Evolutionary conservation across 257 asterid genomes (phyloP).

Genomic region (Nicotiana knightiana): DNA sequence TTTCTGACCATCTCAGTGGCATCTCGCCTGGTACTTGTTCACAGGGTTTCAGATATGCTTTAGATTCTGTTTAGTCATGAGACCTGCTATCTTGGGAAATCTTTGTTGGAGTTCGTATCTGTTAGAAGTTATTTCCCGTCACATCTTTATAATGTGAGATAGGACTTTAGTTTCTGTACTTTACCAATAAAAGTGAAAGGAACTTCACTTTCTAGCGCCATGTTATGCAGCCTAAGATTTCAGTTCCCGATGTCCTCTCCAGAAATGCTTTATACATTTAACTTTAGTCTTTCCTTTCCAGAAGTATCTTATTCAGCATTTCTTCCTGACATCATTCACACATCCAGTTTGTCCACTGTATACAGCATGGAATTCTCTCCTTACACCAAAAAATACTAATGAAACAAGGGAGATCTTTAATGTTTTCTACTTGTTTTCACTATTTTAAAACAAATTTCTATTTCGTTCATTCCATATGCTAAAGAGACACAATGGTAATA

Average conservation of each 20-base stretch:
- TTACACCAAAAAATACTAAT: not conserved
- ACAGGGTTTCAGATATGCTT: not conserved
- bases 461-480: not conserved
- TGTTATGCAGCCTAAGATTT: not conserved
- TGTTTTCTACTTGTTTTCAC: not conserved
- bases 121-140: not conserved
- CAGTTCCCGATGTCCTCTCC: not conserved
- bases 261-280: not conserved
- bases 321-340: not conserved
- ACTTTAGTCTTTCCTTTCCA: not conserved
- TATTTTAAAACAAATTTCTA: not conserved
- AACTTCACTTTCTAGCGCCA: not conserved
- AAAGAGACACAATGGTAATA: not conserved
- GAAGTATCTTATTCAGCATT: not conserved
- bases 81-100: not conserved
- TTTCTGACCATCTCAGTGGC: slow-evolving; percentile 96
- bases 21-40: slow-evolving; percentile 70
- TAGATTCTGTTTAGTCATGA: not conserved
- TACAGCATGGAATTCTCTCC: not conserved
- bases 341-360: not conserved
- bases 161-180: not conserved
- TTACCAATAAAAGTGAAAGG: not conserved
- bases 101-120: not conserved
- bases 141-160: not conserved
- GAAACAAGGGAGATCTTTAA: not conserved